Conservation (phyloP, 208 protist species). For the Acanthamoeba royreba region DNA sequence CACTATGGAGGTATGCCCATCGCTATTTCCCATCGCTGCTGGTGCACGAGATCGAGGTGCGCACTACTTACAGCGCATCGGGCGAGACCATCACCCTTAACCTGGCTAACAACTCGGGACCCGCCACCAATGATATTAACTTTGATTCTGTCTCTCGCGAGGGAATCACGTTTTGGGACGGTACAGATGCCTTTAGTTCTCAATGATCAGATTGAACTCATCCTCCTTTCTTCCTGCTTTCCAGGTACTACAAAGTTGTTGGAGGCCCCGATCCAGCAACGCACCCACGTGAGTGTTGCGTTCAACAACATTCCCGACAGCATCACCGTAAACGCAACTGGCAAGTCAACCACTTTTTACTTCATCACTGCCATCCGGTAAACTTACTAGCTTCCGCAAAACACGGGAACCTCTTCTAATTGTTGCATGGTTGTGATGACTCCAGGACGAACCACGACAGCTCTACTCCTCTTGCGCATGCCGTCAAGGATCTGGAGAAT, state of each 20-base stretch:
- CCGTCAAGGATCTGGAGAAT: neutral
- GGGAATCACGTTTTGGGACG: too few species aligned
- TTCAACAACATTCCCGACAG: neutral
- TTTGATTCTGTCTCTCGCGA: neutral
- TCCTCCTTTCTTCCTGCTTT: neutral
- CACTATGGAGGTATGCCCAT: neutral
- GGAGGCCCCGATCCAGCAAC: neutral
- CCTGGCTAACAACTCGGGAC: neutral
- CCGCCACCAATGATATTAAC: neutral
- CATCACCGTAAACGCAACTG: neutral
- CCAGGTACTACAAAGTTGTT: neutral
- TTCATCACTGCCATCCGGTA: conserved; percentile 11
- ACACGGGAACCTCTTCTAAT: neutral
- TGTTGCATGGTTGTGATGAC: neutral
- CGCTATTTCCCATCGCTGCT: neutral
- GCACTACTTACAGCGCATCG: neutral
- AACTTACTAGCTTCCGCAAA: neutral
- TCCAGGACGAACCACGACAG: neutral
- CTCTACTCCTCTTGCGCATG: neutral
- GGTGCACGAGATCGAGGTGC: neutral
- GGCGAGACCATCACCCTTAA: neutral
- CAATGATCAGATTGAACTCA: too few species aligned
- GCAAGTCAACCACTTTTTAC: neutral
- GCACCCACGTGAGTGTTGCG: neutral
- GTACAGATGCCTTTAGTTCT: too few species aligned